phyloP scores from a whole-genome alignment of 805 yeast genomes.

The Candida jianshihensis region DNA sequence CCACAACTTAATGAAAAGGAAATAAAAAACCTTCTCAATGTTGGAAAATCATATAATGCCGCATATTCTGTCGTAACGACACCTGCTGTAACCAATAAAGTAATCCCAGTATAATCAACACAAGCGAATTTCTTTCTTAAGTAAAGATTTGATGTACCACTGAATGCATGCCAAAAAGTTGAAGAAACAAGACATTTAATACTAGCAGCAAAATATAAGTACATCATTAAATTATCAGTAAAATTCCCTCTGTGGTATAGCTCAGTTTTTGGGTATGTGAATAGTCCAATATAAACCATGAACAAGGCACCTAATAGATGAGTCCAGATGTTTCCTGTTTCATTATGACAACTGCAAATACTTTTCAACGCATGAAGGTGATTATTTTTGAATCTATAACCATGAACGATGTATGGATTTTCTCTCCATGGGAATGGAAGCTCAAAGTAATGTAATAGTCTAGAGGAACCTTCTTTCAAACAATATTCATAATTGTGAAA shows the following conservation, averaged over 20 bases:
- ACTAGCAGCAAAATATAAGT: constrained; percentile 64
- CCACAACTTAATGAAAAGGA: constrained; percentile 62
- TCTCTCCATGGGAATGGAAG: constrained; percentile 92
- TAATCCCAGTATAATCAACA: constrained; percentile 91
- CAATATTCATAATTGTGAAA: constrained; percentile 44
- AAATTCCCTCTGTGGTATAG: constrained; percentile 36
- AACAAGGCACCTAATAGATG: constrained; percentile 67
- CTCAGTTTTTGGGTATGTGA: constrained; percentile 57
- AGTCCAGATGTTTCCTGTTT: constrained; percentile 90
- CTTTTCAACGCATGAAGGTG: constrained; percentile 55
- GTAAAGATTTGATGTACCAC: constrained; percentile 58
- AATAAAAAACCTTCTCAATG: constrained; percentile 44
- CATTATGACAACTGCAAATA: constrained; percentile 68
- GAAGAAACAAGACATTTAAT: constrained; percentile 74
- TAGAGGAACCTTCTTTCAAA: constrained; percentile 29
- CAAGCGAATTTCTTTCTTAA: constrained; percentile 79
- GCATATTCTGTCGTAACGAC: constrained; percentile 82
- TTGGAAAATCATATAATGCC: constrained; percentile 56
- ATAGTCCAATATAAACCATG: constrained; percentile 47
- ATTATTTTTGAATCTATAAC: constrained; percentile 74
- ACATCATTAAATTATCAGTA: constrained; percentile 45
- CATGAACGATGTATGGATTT: constrained; percentile 75
- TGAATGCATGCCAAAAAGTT: constrained; percentile 86
- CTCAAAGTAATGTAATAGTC: constrained; percentile 73
- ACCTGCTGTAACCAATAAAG: constrained; percentile 82